phyloP scores from a whole-genome alignment of 2,329 filamentous ascomycete species.

The Sarocladium oryzae region DNA sequence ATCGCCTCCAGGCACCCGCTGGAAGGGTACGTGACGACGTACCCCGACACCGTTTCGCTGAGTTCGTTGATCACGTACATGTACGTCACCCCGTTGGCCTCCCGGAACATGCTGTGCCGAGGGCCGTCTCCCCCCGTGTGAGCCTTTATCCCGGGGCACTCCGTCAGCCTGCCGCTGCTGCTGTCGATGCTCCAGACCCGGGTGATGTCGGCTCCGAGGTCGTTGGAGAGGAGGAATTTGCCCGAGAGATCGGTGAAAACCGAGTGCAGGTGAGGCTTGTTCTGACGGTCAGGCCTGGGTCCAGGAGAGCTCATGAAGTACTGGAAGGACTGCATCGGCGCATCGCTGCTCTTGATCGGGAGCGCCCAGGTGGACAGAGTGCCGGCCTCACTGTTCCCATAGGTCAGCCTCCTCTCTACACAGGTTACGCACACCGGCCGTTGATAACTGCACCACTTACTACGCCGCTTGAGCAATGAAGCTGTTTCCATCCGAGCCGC shows the following conservation, averaged over 20 bases:
- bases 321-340: conserved; percentile 28
- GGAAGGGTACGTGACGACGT: conserved; percentile 36
- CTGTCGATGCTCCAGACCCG: conserved; percentile 46
- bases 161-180: conserved; percentile 35
- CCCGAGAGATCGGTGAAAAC: conserved; percentile 42
- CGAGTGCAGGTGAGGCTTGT: conserved; percentile 48
- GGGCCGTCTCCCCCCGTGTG: conserved; percentile 41
- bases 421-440: neutral
- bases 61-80: conserved; percentile 43
- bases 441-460: conserved; percentile 22
- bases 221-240: conserved; percentile 41
- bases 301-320: conserved; percentile 37
- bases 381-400: conserved; percentile 28
- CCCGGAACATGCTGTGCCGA: conserved; percentile 46
- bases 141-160: conserved; percentile 35
- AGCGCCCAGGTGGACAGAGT: conserved; percentile 38
- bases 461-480: conserved; percentile 39
- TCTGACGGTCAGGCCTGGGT: conserved; percentile 41
- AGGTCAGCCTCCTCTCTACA: conserved; percentile 11
- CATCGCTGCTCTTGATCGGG: conserved; percentile 23
- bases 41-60: conserved; percentile 42
- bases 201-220: conserved; percentile 48
- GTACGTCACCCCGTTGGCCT: conserved; percentile 20
- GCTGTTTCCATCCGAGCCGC: conserved; percentile 27
- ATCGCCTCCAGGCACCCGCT: conserved; percentile 39